Percentiles rank a stretch among this genome's conserved stretches.
These are phyloP conservation scores for Botrytis porri DNA, from an alignment of 2,329 filamentous ascomycete species.

Conservation along the genomic window DNA sequence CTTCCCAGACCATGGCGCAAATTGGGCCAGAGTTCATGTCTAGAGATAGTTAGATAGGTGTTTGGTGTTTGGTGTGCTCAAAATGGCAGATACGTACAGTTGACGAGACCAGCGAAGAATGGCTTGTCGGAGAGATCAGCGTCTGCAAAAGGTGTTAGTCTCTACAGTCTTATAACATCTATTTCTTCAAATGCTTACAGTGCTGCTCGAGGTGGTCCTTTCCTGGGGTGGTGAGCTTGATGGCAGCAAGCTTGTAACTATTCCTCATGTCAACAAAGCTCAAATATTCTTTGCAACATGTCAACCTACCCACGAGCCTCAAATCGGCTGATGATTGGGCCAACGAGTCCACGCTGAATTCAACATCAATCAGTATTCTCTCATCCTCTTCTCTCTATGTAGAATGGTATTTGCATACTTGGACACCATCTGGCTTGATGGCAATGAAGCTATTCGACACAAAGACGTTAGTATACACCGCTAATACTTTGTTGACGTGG, in stretches of 20 bases:
- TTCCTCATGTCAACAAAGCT: slow-evolving; percentile 19
- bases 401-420: slow-evolving; percentile 58
- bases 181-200: slow-evolving; percentile 53
- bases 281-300: not conserved
- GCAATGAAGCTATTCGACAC: slow-evolving; percentile 82
- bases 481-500: slow-evolving; percentile 21
- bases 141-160: slow-evolving; percentile 47
- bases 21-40: slow-evolving; percentile 98
- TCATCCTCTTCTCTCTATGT: not conserved
- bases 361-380: slow-evolving; percentile 22
- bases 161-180: slow-evolving; percentile 31
- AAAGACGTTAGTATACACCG: slow-evolving; percentile 34
- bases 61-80: slow-evolving; percentile 22
- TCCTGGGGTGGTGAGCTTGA: slow-evolving; percentile 88
- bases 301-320: slow-evolving; percentile 81
- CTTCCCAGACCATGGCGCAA: slow-evolving; percentile 99
- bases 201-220: slow-evolving; percentile 98
- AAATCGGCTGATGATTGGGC: slow-evolving; percentile 96
- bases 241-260: slow-evolving; percentile 96
- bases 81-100: slow-evolving; percentile 61
- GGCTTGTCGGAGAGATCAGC: slow-evolving; percentile 87
- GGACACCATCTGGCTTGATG: slow-evolving; percentile 99
- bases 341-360: slow-evolving; percentile 86
- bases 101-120: slow-evolving; percentile 93
- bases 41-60: slow-evolving; percentile 42